Evolutionary conservation across 1,284 basidiomycete species (phyloP), one percentile per base, ranked within the genome.

Genomic region (Rhizoctonia solani): DNA sequence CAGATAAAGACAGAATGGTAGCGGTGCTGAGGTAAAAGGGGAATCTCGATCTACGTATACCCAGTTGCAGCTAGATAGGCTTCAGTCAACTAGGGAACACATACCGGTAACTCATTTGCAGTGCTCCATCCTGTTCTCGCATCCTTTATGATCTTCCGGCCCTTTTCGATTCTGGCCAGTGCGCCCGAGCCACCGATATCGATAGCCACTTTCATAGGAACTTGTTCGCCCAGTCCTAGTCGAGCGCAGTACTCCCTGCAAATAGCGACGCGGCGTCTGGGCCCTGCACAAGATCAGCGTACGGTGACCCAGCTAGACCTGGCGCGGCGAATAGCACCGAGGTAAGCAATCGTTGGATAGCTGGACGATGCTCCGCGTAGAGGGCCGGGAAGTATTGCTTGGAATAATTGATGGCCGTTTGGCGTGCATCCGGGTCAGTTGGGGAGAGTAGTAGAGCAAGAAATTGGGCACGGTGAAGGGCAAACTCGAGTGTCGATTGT

Each of bases 1-100:
- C 97, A 99, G 46, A 94, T 89, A 76, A 99, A 99, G 68, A 97
- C 91, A 1, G 95, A 97, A 76, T 99, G 97, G 77, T 96, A 98
- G 30, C 93, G 82, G 73, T 95, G 89, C 72, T 92, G 88, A 0
- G 88, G 79, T 0, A 91, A 87, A 11, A 99, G 77, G 0, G 93
- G 92, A 71, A 99, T 93, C 79, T 98, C 96, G 75, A 98, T 93
- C 95, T 97, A 73, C 11, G 46, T 4, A 68, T 49, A 44, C 11
- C 5, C 49, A 68, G 19, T 23, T 25, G 29, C 30, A 39, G 49
- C 66, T 19, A 59, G 54, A 58, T 66, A 13, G 5, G 11, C 21
- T 16, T 29, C 41, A 42, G 25, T 3, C 29, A 52, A 29, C 23
- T 25, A 37, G 25, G 66, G 34, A 1, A 49, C 25, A 81, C 85